Evolutionary conservation across 2,329 filamentous ascomycete genomes (phyloP).

Genomic region (Colletotrichum cuscutae): DNA sequence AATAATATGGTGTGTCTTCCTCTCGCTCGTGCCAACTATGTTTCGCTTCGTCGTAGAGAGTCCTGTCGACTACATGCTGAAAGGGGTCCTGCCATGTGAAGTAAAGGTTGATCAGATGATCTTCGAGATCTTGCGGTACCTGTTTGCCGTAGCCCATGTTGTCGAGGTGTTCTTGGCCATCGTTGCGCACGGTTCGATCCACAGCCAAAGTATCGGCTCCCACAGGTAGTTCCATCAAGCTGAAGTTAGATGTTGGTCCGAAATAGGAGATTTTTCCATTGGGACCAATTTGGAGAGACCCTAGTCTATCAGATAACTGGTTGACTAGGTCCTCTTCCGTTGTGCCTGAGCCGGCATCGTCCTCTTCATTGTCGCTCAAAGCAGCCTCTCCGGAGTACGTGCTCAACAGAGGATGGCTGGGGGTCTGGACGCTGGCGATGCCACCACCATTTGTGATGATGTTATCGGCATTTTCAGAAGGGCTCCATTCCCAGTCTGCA

Average conservation of each 20-base stretch:
- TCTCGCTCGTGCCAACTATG: slow-evolving; percentile 8
- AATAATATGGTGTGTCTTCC: slow-evolving; percentile 42
- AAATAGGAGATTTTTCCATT: slow-evolving; percentile 40
- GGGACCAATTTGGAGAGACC: slow-evolving; percentile 39
- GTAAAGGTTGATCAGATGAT: slow-evolving; percentile 38
- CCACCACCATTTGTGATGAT: background rate
- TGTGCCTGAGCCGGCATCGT: slow-evolving; percentile 20
- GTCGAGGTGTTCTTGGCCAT: slow-evolving; percentile 40
- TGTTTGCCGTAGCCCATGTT: slow-evolving; percentile 37
- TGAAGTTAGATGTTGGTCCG: slow-evolving; percentile 42
- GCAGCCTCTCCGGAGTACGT: slow-evolving; percentile 17
- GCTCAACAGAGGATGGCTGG: slow-evolving; percentile 1
- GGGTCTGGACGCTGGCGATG: background rate
- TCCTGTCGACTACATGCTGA: slow-evolving; percentile 40
- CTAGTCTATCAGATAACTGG: slow-evolving; percentile 41
- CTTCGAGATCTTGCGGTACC: slow-evolving; percentile 32
- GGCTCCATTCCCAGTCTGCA: slow-evolving; percentile 15
- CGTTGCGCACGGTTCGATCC: slow-evolving; percentile 40
- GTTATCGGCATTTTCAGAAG: background rate
- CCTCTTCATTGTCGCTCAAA: slow-evolving; percentile 37
- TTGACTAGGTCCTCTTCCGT: slow-evolving; percentile 38
- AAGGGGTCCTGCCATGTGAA: slow-evolving; percentile 41
- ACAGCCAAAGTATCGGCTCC: slow-evolving; percentile 38
- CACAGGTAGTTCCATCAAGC: slow-evolving; percentile 39
- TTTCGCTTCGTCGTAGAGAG: slow-evolving; percentile 38